These are phyloP conservation scores for Tricholoma bakamatsutake DNA, from an alignment of 768 basidiomycete species.

Conservation along the genomic window DNA sequence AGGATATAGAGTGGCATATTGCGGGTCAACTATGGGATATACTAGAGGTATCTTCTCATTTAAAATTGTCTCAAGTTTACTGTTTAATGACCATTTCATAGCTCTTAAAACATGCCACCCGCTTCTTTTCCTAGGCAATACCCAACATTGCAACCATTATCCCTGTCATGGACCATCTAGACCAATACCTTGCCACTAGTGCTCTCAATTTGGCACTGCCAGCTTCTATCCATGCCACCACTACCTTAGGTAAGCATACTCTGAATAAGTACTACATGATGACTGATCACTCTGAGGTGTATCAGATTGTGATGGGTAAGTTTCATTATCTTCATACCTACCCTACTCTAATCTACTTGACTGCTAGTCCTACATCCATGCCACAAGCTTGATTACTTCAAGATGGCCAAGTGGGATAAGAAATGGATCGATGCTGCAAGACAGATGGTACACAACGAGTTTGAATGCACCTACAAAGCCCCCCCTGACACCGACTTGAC, in stretches of 20 bases:
- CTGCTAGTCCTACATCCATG: no score
- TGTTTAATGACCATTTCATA: conserved; percentile 11
- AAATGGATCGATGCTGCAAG: no score
- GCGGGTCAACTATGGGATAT: conserved; percentile 18
- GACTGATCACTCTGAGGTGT: conserved; percentile 21
- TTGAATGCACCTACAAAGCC: no score
- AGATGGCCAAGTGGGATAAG: no score
- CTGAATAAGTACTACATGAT: conserved; percentile 24
- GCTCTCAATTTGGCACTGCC: conserved; percentile 1
- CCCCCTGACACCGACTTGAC: no score
- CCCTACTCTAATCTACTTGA: background rate
- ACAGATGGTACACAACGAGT: no score
- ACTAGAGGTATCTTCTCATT: conserved; percentile 20
- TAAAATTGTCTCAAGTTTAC: background rate
- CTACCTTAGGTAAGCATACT: conserved; percentile 17
- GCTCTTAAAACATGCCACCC: conserved; percentile 27
- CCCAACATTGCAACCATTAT: conserved; percentile 27
- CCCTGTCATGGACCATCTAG: conserved; percentile 32
- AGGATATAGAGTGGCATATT: conserved; percentile 18
- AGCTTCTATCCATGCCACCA: conserved; percentile 16
- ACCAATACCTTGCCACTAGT: conserved; percentile 14
- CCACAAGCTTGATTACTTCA: no score
- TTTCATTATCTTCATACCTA: conserved; percentile 1
- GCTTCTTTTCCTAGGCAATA: conserved; percentile 21
- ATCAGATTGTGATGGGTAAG: conserved; percentile 26